Evolutionary conservation across 164 flowering plant species (phyloP).

Genomic region (Echeveria elegans): DNA sequence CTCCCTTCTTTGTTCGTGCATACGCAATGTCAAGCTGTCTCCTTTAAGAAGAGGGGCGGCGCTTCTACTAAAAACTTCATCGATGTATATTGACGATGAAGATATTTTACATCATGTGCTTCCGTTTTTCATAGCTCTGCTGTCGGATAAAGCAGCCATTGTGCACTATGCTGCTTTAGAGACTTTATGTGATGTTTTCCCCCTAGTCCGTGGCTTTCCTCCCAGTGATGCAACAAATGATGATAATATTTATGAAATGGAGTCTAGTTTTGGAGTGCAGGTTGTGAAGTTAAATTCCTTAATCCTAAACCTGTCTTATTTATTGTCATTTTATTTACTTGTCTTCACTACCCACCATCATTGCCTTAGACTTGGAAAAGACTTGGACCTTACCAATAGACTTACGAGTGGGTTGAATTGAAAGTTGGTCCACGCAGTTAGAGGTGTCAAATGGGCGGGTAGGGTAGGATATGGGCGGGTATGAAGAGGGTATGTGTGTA

Average conservation of each 20-base stretch:
- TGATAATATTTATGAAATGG: conserved; percentile 55
- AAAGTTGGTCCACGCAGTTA: no score
- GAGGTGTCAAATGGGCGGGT: no score
- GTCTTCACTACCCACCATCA: no score
- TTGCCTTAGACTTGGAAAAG: no score
- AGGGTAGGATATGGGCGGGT: no score
- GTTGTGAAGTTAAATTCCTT: conserved; percentile 68
- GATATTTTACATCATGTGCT: conserved; percentile 89
- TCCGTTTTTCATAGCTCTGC: conserved; percentile 84
- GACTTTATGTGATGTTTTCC: no score
- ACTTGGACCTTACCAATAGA: no score
- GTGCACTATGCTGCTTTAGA: no score
- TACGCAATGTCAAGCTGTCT: conserved; percentile 87
- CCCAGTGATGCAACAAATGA: conserved; percentile 79
- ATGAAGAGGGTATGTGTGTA: no score
- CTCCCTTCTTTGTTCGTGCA: conserved; percentile 84
- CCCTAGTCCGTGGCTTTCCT: conserved; percentile 85
- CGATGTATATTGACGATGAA: conserved; percentile 85
- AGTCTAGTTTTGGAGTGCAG: conserved; percentile 76
- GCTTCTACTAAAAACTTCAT: no score
- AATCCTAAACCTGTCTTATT: neutral
- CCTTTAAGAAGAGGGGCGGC: conserved; percentile 77
- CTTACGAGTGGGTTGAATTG: no score
- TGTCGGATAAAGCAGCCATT: conserved; percentile 90
- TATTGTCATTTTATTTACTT: neutral